A percentile compares a stretch with the other conserved stretches of the same genome.
Evolutionary conservation across 176 grass and related monocot genomes (phyloP).

Genomic region (Coix lacrymajobi): DNA sequence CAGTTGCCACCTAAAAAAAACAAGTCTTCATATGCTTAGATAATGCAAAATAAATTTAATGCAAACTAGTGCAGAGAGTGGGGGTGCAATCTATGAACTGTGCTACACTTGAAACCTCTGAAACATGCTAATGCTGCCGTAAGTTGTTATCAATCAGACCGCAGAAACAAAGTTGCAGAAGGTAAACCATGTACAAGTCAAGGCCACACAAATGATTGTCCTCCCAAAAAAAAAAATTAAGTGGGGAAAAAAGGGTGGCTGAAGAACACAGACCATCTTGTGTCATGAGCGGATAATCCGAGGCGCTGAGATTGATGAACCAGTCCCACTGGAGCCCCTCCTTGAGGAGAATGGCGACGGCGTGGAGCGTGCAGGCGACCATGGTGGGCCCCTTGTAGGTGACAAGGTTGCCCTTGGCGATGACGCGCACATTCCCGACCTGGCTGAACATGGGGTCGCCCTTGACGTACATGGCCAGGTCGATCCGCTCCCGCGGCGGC

Average conservation of each 20-base stretch:
- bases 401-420: conserved; percentile 81
- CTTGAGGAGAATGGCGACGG: conserved; percentile 66
- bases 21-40: neutral
- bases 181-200: neutral
- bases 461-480: conserved; percentile 68
- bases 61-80: neutral
- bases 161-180: neutral
- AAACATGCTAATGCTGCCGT: neutral
- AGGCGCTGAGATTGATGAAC: conserved; percentile 93
- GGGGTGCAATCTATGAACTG: neutral
- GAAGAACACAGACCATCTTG: conserved; percentile 67
- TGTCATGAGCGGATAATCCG: conserved; percentile 86
- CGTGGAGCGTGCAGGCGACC: conserved; percentile 85
- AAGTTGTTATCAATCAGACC: neutral
- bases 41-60: neutral
- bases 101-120: neutral
- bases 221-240: neutral
- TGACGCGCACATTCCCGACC: conserved; percentile 70
- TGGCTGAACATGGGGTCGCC: conserved; percentile 65
- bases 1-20: neutral
- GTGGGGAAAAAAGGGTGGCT: neutral
- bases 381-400: conserved; percentile 90
- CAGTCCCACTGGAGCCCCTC: conserved; percentile 81
- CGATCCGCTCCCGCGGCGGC: conserved; percentile 70
- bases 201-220: neutral